Evolutionary conservation across 768 basidiomycete species (phyloP), one percentile per base, ranked within the genome.

Genomic region (Phanerochaete sordida): DNA sequence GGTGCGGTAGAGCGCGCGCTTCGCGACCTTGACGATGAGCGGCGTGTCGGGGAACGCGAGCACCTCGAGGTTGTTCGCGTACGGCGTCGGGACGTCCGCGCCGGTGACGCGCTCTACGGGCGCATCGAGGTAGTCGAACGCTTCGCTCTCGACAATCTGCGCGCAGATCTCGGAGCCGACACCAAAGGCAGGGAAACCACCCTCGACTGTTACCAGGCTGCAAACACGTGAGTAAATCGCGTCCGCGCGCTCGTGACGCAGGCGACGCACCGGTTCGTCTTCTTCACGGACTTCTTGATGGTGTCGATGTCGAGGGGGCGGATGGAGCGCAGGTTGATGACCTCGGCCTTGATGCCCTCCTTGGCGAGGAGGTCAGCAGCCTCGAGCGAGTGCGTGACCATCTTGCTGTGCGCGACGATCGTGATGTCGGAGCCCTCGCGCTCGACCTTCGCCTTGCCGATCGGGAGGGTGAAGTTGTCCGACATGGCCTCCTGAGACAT

Each of bases 121-220:
- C 21, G 96, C 95, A 77, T 99, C 97, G 35, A 99, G 88, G 79
- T 93, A 98, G 77, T 98, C 95, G 71, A 96, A 99, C 2, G 95
- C 96, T 69, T 97, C 93, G 67, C 92, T 93, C 82, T 99, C 97
- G 57, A 96, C 82, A 67, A 98, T 93, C 75, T 98, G 95, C 15
- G 97, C 97, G 66, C 92, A 93, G 69, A 99, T 96, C 77, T 99
- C 97, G 67, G 94, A 95, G 65, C 97, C 97, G 57, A 99, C 96
- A 78, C 97, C 94, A 74, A 98, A 98, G 52, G 84, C 88, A 39
- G 97, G 97, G 93, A 97, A 99, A 39, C 97, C 97, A 75, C 96
- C 96, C 76, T 99, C 97, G 53, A 94, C 95, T 59, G 91, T 92
- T 56, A 99, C 81, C 63, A 99, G 83, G 58, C 93, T 95, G 64